phyloP scores from a whole-genome alignment of 2,329 filamentous ascomycete species.

The Nemania abortiva region DNA sequence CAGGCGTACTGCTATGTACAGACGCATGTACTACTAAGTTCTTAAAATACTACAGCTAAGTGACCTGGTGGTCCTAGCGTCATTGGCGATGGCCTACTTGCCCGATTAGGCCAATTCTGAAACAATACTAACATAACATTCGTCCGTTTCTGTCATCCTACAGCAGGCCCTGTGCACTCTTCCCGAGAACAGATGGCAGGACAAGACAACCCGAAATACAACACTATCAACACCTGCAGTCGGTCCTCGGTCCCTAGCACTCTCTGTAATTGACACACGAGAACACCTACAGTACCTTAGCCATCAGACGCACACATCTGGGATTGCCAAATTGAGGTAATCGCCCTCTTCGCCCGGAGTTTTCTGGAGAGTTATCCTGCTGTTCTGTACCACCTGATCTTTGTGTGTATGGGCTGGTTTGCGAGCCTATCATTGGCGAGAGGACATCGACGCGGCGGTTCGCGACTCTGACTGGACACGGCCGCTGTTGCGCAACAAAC shows the following conservation, averaged over 20 bases:
- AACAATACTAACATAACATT: slow-evolving; percentile 38
- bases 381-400: slow-evolving; percentile 1
- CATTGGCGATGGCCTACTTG: slow-evolving; percentile 27
- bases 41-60: slow-evolving; percentile 9
- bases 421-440: background rate
- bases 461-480: background rate
- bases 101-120: slow-evolving; percentile 35
- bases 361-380: background rate
- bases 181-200: slow-evolving; percentile 1
- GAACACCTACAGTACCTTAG: background rate
- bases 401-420: background rate
- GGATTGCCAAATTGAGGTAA: background rate
- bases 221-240: background rate
- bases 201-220: slow-evolving; percentile 12
- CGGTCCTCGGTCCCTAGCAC: background rate
- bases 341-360: background rate
- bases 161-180: slow-evolving; percentile 1
- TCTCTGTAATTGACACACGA: background rate
- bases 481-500: slow-evolving; percentile 1
- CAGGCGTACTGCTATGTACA: background rate
- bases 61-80: slow-evolving; percentile 27
- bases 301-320: slow-evolving; percentile 1
- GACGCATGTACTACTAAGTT: background rate
- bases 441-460: slow-evolving; percentile 4
- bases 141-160: slow-evolving; percentile 33